Base-by-base conservation (phyloP, 352 stramenopile species). In the Phytophthora hibernalis region DNA sequence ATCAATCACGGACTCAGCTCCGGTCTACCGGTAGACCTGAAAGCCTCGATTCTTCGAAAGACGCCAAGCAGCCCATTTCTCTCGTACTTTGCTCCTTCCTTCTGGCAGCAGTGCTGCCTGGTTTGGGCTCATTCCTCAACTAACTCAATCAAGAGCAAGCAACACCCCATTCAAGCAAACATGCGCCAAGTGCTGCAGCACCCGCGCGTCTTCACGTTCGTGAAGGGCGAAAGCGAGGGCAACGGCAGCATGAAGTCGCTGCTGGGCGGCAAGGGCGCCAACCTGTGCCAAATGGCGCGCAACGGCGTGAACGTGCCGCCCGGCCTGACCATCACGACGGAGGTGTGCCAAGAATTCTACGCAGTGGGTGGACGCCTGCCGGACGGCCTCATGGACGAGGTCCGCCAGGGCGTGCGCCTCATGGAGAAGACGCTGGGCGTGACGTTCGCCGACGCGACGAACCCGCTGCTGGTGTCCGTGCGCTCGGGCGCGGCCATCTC, bases 331-430 rank as follows among this genome's bases (percentile, higher is more conserved):
- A 68, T 63, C 65, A 72, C 65, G 28, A 63, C 58, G 57, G 57
- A 59, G 57, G 65, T 68, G 57, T 72, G 65, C 57, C 65, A 72
- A 63, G 65, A 72, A 62, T 72, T 72, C 65, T 72, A 68, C 65
- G 65, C 65, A 43, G 65, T 68, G 51, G 65, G 64, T 37, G 57
- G 57, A 26, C 64, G 44, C 20, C 57, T 72, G 40, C 44, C 58
- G 8, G 44, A 68, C 57, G 65, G 51, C 51, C 45, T 72, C 21
- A 63, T 72, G 58, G 58, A 63, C 37, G 51, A 72, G 57, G 57
- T 68, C 33, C 51, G 58, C 16, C 1, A 43, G 21, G 58, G 65
- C 52, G 50, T 63, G 43, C 65, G 56, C 43, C 65, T 68, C 12
- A 72, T 68, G 64, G 64, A 72, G 51, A 67, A 68, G 57, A 60